A percentile compares a stretch with the other conserved stretches of the same genome.
These are phyloP conservation scores for Vaccinium myrtillus DNA, from an alignment of 148 eudicot genomes.

Conservation along the genomic window DNA sequence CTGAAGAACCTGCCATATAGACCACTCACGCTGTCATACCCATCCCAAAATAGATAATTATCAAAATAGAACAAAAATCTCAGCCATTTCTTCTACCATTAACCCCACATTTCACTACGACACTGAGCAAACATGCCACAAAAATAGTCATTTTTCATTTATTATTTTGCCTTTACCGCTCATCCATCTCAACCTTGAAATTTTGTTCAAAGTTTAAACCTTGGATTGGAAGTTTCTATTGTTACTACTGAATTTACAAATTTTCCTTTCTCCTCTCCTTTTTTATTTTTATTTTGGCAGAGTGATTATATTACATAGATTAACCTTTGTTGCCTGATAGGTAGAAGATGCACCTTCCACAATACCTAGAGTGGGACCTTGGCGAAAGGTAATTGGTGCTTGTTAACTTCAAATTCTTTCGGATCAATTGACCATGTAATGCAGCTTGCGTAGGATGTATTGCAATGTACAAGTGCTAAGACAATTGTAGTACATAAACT, in stretches of 20 bases:
- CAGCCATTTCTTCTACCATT: background rate
- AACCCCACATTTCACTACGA: background rate
- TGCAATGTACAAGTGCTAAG: background rate
- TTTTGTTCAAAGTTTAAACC: background rate
- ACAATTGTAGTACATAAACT: background rate
- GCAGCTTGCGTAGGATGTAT: background rate
- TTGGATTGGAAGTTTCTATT: background rate
- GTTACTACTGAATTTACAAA: background rate
- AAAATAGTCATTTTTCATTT: background rate
- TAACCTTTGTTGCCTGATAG: conserved; percentile 27
- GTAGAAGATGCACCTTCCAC: conserved; percentile 49
- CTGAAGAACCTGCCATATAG: background rate
- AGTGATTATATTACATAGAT: background rate
- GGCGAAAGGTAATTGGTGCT: conserved; percentile 58
- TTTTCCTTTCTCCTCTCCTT: background rate
- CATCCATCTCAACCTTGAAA: conserved; percentile 5
- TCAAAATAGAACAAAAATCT: background rate
- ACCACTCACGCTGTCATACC: background rate
- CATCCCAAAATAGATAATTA: background rate
- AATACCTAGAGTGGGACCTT: conserved; percentile 56
- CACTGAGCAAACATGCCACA: background rate
- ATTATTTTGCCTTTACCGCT: background rate
- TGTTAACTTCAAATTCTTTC: background rate
- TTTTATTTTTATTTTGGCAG: background rate
- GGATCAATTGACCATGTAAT: background rate